Evolutionary conservation across 768 basidiomycete genomes (phyloP).

Genomic region (Tulasnella sp.): DNA sequence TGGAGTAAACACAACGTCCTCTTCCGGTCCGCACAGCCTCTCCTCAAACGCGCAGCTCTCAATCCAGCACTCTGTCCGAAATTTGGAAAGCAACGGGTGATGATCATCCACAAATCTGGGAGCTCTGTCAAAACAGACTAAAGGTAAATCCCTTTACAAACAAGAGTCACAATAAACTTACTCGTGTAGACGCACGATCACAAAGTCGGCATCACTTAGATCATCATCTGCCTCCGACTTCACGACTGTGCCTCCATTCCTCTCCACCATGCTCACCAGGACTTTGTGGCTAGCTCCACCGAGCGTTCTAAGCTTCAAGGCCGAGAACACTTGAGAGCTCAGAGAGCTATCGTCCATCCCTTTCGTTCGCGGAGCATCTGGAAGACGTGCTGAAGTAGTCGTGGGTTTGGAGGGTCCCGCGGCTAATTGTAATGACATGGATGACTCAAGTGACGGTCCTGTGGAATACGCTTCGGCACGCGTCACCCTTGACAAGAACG

Average conservation of each 20-base stretch:
- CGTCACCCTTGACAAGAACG: slow-evolving; percentile 6
- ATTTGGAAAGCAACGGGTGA: slow-evolving; percentile 12
- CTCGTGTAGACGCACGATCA: slow-evolving; percentile 68
- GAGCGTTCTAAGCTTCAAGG: slow-evolving; percentile 44
- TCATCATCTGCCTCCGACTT: slow-evolving; percentile 29
- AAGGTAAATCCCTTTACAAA: not conserved
- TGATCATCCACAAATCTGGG: not conserved
- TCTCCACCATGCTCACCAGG: slow-evolving; percentile 51
- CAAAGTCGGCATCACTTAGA: slow-evolving; percentile 45
- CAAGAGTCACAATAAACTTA: slow-evolving; percentile 25
- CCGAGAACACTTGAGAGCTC: slow-evolving; percentile 36
- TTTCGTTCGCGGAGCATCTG: not conserved
- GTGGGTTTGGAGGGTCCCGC: not conserved
- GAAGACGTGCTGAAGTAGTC: not conserved
- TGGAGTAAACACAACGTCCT: slow-evolving; percentile 62
- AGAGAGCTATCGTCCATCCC: not conserved
- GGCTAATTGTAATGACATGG: not conserved
- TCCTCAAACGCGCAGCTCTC: slow-evolving; percentile 75
- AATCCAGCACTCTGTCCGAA: slow-evolving; percentile 87
- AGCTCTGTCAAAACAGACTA: not conserved
- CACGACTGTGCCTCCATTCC: slow-evolving; percentile 43
- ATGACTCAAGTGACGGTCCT: not conserved
- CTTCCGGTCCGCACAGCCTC: slow-evolving; percentile 51
- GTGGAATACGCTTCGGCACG: not conserved
- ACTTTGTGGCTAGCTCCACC: slow-evolving; percentile 53